Conservation (phyloP, 805 yeast genomes). For the Isabelozyma gotoi region DNA sequence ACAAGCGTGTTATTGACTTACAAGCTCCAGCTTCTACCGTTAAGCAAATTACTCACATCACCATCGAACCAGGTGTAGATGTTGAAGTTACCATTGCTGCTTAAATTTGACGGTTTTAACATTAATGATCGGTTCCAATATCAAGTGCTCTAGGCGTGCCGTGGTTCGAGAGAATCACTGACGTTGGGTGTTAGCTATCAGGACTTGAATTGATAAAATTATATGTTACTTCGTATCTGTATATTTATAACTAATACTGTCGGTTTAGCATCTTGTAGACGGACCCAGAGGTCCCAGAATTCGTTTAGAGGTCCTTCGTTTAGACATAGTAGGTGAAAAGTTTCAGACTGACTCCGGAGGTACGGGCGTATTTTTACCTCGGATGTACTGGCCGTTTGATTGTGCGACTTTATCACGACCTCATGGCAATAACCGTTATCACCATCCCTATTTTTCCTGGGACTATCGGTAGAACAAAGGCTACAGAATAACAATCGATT, state of each 20-base stretch:
- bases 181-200: slow-evolving; percentile 64
- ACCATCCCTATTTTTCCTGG: background rate
- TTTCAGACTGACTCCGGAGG: no score
- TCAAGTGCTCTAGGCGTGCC: slow-evolving; percentile 64
- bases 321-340: no score
- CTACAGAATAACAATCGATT: background rate
- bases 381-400: background rate
- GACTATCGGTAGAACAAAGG: background rate
- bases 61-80: slow-evolving; percentile 99
- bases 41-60: slow-evolving; percentile 95
- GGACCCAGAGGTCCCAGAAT: no score
- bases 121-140: slow-evolving; percentile 16
- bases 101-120: slow-evolving; percentile 33
- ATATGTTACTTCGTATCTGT: background rate
- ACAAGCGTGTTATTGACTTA: slow-evolving; percentile 99
- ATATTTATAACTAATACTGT: slow-evolving; percentile 9
- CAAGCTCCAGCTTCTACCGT: slow-evolving; percentile 93
- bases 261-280: slow-evolving; percentile 9
- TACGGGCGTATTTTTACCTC: no score
- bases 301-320: no score
- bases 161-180: slow-evolving; percentile 41
- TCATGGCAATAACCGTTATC: background rate
- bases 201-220: slow-evolving; percentile 38
- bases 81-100: slow-evolving; percentile 91
- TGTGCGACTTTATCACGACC: background rate